These are phyloP conservation scores for Mycena albidolilacea DNA, from an alignment of 768 basidiomycete species.

Conservation along the genomic window DNA sequence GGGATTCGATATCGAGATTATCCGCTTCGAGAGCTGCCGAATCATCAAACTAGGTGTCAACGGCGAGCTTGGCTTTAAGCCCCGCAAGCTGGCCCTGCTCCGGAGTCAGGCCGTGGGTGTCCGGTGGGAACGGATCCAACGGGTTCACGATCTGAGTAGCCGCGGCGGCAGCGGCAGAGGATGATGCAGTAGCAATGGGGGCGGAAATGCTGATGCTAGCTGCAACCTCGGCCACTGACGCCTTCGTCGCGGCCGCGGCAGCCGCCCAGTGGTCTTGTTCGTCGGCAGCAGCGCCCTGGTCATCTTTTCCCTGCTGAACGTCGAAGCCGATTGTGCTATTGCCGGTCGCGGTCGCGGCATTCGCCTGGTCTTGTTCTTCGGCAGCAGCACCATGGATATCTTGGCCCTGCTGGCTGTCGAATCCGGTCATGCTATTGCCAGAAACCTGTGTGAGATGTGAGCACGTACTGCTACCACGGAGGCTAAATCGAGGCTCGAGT, in stretches of 20 bases:
- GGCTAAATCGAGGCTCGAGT: background rate
- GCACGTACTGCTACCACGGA: too few species aligned
- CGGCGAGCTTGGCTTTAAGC: background rate
- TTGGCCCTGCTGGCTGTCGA: too few species aligned
- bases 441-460: too few species aligned
- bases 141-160: background rate
- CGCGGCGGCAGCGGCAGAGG: background rate
- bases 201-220: background rate
- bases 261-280: background rate
- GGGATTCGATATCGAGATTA: background rate
- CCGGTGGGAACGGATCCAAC: background rate
- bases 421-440: too few species aligned
- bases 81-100: slow-evolving; percentile 14
- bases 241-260: background rate
- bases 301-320: too few species aligned
- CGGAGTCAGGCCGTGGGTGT: background rate
- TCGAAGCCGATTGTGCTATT: too few species aligned
- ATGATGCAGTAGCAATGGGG: background rate
- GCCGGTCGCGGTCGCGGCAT: too few species aligned
- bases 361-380: too few species aligned
- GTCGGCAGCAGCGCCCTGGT: background rate
- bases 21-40: background rate
- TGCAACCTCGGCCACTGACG: background rate
- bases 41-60: slow-evolving; percentile 11
- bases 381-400: too few species aligned